These are phyloP conservation scores for Oehlia diaphana DNA, from an alignment of 192 early-diverging fungal genomes.

Conservation along the genomic window DNA sequence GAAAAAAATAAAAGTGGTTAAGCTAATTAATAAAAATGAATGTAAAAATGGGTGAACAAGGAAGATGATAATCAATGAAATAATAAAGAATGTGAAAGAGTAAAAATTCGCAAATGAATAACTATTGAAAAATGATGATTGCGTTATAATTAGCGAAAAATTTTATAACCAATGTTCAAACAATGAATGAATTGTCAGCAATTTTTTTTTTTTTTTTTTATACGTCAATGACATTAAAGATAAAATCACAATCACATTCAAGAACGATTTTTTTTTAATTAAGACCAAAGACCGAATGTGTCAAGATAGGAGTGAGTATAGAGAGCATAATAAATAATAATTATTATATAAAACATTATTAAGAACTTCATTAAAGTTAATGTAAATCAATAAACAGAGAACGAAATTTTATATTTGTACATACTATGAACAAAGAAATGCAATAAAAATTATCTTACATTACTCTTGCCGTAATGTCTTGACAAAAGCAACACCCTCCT, in stretches of 20 bases:
- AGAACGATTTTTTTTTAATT: background rate
- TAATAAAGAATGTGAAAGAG: background rate
- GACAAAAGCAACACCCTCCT: background rate
- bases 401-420: background rate
- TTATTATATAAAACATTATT: background rate
- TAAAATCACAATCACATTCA: background rate
- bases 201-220: background rate
- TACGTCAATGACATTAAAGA: background rate
- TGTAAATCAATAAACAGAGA: background rate
- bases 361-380: background rate
- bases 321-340: background rate
- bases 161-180: background rate
- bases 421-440: slow-evolving; percentile 1
- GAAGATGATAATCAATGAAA: background rate
- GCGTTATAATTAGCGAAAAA: background rate
- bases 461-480: too few relatives aligned
- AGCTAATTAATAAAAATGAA: background rate
- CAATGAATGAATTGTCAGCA: background rate
- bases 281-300: background rate
- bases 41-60: background rate
- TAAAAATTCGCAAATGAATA: background rate
- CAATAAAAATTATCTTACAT: slow-evolving; percentile 1
- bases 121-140: background rate
- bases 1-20: background rate
- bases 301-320: background rate